These are phyloP conservation scores for Raphanus sativus DNA, from an alignment of 345 rosid species.

Conservation along the genomic window DNA sequence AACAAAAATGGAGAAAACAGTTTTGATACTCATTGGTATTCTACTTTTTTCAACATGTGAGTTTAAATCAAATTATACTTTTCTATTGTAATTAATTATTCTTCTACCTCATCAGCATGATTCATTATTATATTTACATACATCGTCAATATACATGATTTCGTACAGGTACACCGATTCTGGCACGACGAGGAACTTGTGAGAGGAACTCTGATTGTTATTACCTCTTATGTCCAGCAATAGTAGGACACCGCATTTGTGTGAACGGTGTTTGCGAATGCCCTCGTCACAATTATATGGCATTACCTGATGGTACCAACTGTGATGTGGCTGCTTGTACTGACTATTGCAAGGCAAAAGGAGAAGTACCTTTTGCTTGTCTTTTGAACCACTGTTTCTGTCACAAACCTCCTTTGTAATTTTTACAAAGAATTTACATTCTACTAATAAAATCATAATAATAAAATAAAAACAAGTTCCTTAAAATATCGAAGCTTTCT, in stretches of 20 bases:
- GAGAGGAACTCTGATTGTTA: neutral
- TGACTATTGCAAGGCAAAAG: conserved; percentile 16
- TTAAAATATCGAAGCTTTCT: neutral
- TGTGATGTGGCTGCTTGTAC: conserved; percentile 3
- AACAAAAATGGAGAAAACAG: conserved; percentile 22
- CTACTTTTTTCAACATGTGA: conserved; percentile 22
- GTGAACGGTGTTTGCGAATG: conserved; percentile 4
- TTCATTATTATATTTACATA: neutral
- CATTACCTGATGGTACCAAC: neutral
- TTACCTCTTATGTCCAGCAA: conserved; percentile 1
- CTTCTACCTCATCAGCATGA: neutral
- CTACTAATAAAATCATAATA: neutral
- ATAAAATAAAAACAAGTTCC: neutral
- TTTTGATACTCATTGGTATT: conserved; percentile 14
- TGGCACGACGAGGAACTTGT: conserved; percentile 13
- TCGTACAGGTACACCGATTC: conserved; percentile 13
- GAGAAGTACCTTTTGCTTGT: conserved; percentile 10
- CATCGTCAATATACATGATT: neutral
- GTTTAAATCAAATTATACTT: neutral
- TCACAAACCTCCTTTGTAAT: conserved; percentile 11
- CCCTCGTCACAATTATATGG: neutral
- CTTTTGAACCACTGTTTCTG: conserved; percentile 13
- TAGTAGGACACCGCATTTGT: neutral
- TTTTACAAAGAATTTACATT: neutral
- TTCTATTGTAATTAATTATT: neutral